Evolutionary conservation across 2,329 filamentous ascomycete species (phyloP).

Genomic region (Microdochium bolleyi): DNA sequence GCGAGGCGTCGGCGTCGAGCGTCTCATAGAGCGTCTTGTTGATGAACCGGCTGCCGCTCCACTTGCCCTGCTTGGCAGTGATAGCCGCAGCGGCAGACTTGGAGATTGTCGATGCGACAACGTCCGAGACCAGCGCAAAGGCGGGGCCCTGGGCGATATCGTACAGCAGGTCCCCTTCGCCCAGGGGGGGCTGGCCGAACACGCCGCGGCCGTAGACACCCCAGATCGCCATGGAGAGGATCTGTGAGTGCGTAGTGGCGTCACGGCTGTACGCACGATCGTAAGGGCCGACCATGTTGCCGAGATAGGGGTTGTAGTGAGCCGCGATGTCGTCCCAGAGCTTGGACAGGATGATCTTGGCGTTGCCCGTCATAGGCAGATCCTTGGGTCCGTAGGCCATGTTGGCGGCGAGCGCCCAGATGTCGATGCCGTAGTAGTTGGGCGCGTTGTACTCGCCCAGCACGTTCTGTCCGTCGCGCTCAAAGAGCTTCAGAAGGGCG

Average conservation of each 20-base stretch:
- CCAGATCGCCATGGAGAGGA: constrained; percentile 33
- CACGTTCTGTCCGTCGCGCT: constrained; percentile 8
- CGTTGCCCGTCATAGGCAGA: constrained; percentile 18
- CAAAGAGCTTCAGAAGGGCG: constrained; percentile 19
- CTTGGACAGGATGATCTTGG: constrained; percentile 17
- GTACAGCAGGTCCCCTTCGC: constrained; percentile 29
- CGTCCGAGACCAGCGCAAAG: constrained; percentile 27
- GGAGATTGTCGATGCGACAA: constrained; percentile 18
- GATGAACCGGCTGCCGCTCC: constrained; percentile 24
- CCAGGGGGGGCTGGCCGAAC: constrained; percentile 25
- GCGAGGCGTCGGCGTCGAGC: constrained; percentile 15
- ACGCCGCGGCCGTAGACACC: constrained; percentile 29
- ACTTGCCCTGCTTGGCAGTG: constrained; percentile 17
- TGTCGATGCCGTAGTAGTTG: constrained; percentile 31
- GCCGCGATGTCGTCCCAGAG: constrained; percentile 25
- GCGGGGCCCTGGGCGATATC: constrained; percentile 31
- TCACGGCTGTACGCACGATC: constrained; percentile 29
- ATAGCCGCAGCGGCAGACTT: constrained; percentile 16
- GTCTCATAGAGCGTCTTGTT: constrained; percentile 25
- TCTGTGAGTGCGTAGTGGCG: constrained; percentile 27
- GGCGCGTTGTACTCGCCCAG: constrained; percentile 30
- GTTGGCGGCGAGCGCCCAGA: constrained; percentile 28
- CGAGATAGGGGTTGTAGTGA: constrained; percentile 26
- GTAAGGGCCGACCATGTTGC: constrained; percentile 25
- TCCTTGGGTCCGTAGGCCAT: constrained; percentile 25